Conservation (phyloP, 345 rosid species). For the Isatis tinctoria region DNA sequence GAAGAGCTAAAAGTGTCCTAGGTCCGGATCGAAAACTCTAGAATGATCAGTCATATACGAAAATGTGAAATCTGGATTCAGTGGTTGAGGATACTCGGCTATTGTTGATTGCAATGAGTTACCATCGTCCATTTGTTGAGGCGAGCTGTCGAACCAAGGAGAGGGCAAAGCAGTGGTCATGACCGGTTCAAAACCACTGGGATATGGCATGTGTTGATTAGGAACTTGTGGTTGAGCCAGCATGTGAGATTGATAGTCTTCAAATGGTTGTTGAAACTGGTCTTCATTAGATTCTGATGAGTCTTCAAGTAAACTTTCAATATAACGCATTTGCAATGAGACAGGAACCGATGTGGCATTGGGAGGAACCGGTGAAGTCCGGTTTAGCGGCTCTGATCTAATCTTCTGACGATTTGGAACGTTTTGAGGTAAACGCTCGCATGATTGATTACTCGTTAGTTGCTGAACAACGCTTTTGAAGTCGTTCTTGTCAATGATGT, state of each 20-base stretch:
- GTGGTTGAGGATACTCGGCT: conserved; percentile 54
- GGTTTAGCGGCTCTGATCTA: conserved; percentile 24
- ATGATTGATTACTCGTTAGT: conserved; percentile 63
- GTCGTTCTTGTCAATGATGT: conserved; percentile 78
- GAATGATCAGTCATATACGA: conserved; percentile 47
- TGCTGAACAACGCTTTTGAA: conserved; percentile 77
- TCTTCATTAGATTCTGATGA: conserved; percentile 44
- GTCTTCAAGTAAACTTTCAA: conserved; percentile 48
- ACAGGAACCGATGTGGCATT: conserved; percentile 39
- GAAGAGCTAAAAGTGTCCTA: not conserved
- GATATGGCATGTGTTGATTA: conserved; percentile 31
- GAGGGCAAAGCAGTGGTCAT: conserved; percentile 34
- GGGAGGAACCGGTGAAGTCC: conserved; percentile 35
- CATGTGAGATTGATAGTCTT: conserved; percentile 26
- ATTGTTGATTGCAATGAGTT: conserved; percentile 54
- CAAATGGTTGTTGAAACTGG: conserved; percentile 35
- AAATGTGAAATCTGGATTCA: conserved; percentile 57
- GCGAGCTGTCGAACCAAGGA: conserved; percentile 38
- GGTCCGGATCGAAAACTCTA: conserved; percentile 60
- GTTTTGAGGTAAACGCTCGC: conserved; percentile 58
- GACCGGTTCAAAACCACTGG: conserved; percentile 42
- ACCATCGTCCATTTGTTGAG: conserved; percentile 41
- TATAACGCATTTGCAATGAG: conserved; percentile 61
- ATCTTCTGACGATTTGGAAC: conserved; percentile 39
- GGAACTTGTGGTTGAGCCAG: conserved; percentile 13